phyloP scores from a whole-genome alignment of 108 stramenopile genomes.

The Fistulifera solaris region DNA sequence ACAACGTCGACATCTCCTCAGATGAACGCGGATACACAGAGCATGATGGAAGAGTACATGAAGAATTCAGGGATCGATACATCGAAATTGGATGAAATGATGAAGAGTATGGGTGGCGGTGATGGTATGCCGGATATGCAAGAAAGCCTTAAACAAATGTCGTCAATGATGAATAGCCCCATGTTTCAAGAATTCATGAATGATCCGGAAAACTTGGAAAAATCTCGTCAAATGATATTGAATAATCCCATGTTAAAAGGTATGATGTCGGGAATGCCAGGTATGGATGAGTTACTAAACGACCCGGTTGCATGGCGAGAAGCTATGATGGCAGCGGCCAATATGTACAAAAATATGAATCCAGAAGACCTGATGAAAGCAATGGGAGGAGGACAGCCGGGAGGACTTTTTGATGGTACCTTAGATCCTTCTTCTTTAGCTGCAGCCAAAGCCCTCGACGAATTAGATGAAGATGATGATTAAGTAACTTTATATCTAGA shows the following conservation, averaged over 20 bases:
- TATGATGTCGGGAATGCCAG: constrained; percentile 74
- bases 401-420: constrained; percentile 23
- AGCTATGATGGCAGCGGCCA: constrained; percentile 52
- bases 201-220: constrained; percentile 70
- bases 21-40: not conserved
- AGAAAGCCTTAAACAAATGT: constrained; percentile 33
- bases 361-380: constrained; percentile 29
- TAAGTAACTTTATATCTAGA: too few relatives aligned
- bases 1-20: constrained; percentile 10
- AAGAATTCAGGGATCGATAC: constrained; percentile 36
- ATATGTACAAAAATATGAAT: constrained; percentile 52
- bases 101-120: constrained; percentile 35
- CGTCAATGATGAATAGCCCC: constrained; percentile 60
- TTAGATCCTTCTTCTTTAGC: not conserved
- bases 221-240: constrained; percentile 73
- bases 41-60: constrained; percentile 32
- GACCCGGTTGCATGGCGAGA: constrained; percentile 45
- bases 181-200: constrained; percentile 69
- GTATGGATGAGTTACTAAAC: constrained; percentile 70
- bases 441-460: constrained; percentile 38
- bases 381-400: constrained; percentile 35
- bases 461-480: constrained; percentile 41
- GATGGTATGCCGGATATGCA: constrained; percentile 26
- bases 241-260: constrained; percentile 73
- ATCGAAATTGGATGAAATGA: constrained; percentile 34